Percentiles rank a stretch among this genome's conserved stretches.
Conservation (phyloP, 2,329 filamentous ascomycete genomes). For the Aspergillus sp. region DNA sequence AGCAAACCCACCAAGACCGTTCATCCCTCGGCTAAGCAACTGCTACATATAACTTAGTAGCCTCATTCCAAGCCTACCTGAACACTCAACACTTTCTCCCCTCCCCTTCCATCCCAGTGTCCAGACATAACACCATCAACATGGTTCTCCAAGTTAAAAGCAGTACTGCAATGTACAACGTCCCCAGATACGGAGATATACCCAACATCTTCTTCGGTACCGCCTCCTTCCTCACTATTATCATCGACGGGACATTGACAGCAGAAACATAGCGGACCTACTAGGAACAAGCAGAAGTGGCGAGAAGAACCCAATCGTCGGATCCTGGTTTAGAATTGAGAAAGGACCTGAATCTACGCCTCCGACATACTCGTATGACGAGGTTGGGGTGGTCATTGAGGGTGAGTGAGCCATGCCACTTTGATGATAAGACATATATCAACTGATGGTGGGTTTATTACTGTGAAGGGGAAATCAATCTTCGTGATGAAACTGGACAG, state of each 20-base stretch:
- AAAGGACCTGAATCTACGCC: slow-evolving; percentile 17
- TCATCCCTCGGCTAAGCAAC: no score
- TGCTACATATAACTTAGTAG: no score
- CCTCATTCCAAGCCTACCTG: no score
- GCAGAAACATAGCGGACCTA: background rate
- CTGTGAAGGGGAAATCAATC: slow-evolving; percentile 7
- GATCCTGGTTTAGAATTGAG: slow-evolving; percentile 22
- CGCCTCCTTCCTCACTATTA: background rate
- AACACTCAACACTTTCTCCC: no score
- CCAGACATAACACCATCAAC: background rate
- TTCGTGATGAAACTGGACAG: slow-evolving; percentile 12
- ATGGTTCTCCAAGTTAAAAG: slow-evolving; percentile 9
- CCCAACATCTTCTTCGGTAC: slow-evolving; percentile 11
- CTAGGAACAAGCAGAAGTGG: slow-evolving; percentile 2
- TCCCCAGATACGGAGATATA: background rate
- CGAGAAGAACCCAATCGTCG: slow-evolving; percentile 11
- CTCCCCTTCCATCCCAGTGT: no score
- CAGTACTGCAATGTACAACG: slow-evolving; percentile 9
- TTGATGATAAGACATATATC: background rate
- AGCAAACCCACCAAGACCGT: no score
- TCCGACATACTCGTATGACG: slow-evolving; percentile 21
- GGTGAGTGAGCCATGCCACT: background rate
- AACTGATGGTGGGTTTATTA: background rate
- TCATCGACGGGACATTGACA: background rate
- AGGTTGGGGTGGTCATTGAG: slow-evolving; percentile 20